phyloP scores from a whole-genome alignment of 768 basidiomycete genomes.

The Cubamyces lactineus region DNA sequence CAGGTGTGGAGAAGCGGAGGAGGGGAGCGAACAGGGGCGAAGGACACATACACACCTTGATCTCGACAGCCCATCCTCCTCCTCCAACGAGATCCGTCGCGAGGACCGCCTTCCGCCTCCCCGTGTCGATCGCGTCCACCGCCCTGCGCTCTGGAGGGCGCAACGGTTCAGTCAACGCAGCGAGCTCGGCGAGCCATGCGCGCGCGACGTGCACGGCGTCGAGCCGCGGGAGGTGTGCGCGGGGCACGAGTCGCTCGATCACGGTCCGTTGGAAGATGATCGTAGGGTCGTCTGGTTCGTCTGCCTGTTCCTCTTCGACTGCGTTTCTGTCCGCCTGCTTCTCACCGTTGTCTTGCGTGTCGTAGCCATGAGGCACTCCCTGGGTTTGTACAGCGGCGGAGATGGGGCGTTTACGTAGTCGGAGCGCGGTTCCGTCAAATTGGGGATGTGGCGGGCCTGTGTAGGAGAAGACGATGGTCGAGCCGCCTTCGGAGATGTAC shows the following conservation, averaged over 20 bases:
- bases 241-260: constrained; percentile 67
- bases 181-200: constrained; percentile 65
- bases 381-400: constrained; percentile 27
- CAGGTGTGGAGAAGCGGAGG: too few species aligned
- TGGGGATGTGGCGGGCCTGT: constrained; percentile 51
- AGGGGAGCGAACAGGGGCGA: too few species aligned
- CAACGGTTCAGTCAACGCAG: constrained; percentile 44
- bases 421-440: constrained; percentile 70
- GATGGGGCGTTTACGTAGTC: constrained; percentile 63
- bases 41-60: constrained; percentile 82
- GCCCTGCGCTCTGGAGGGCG: constrained; percentile 61
- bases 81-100: constrained; percentile 81
- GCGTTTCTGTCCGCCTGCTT: constrained; percentile 41
- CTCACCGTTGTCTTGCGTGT: constrained; percentile 37
- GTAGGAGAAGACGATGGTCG: constrained; percentile 88
- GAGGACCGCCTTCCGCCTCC: constrained; percentile 60
- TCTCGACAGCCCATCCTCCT: constrained; percentile 75
- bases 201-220: constrained; percentile 48
- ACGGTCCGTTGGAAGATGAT: constrained; percentile 65
- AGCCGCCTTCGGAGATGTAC: constrained; percentile 93
- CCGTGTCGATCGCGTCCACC: constrained; percentile 62
- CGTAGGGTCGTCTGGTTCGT: constrained; percentile 44
- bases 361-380: neutral
- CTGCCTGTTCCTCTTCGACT: constrained; percentile 34
- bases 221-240: constrained; percentile 59